These are phyloP conservation scores for Penicillium sclerotiorum DNA, from an alignment of 2,329 filamentous ascomycete genomes.

Conservation along the genomic window DNA sequence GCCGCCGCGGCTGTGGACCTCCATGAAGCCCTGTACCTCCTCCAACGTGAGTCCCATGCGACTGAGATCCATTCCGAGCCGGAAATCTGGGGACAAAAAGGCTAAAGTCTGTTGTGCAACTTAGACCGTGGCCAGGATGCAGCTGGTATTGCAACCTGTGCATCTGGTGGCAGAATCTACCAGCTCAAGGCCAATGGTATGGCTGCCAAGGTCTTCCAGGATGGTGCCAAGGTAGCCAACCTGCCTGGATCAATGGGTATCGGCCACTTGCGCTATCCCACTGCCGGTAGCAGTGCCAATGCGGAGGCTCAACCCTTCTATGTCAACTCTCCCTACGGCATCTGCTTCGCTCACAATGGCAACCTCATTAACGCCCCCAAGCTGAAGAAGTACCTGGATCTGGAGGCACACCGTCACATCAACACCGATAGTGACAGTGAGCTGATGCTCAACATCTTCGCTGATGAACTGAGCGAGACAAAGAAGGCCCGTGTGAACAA, in stretches of 20 bases:
- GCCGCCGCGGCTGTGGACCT: slow-evolving; percentile 62
- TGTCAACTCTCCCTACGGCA: slow-evolving; percentile 82
- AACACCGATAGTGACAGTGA: slow-evolving; percentile 91
- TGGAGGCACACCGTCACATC: slow-evolving; percentile 80
- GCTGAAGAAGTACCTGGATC: slow-evolving; percentile 71
- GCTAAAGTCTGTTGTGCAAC: slow-evolving; percentile 25
- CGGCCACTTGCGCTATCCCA: slow-evolving; percentile 85
- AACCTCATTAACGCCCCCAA: slow-evolving; percentile 81
- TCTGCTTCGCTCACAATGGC: slow-evolving; percentile 81
- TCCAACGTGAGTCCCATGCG: slow-evolving; percentile 54
- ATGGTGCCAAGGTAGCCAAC: slow-evolving; percentile 72
- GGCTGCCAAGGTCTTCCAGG: slow-evolving; percentile 80
- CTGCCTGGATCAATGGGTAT: slow-evolving; percentile 86
- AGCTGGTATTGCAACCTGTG: slow-evolving; percentile 77
- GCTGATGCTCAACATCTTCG: slow-evolving; percentile 85
- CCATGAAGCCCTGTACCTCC: slow-evolving; percentile 71
- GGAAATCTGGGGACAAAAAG: slow-evolving; percentile 24
- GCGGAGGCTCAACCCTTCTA: slow-evolving; percentile 92
- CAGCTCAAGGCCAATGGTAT: slow-evolving; percentile 91
- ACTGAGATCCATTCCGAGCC: background rate
- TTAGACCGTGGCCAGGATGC: slow-evolving; percentile 80
- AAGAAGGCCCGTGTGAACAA: slow-evolving; percentile 79
- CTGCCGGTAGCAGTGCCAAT: slow-evolving; percentile 79
- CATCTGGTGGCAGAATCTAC: slow-evolving; percentile 75
- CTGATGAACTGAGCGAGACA: slow-evolving; percentile 76